Conservation (phyloP, 441 rosid species). For the Syzygium syzygioides region DNA sequence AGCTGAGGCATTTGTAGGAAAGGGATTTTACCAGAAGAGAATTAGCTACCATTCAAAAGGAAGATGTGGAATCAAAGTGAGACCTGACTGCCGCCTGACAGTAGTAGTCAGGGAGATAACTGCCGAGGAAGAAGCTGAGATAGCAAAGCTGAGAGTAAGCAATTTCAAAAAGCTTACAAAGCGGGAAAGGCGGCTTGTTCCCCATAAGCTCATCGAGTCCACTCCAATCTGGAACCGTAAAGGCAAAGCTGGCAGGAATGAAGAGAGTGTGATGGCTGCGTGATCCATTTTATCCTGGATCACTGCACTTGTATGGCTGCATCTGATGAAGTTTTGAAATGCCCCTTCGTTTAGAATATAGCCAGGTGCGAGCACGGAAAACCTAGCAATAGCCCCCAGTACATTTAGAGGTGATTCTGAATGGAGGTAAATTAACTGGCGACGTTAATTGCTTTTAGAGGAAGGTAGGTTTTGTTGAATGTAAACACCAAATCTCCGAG, state of each 20-base stretch:
- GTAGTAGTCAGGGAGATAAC: constrained; percentile 78
- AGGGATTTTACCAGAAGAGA: constrained; percentile 71
- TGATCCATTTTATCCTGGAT: constrained; percentile 4
- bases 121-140: constrained; percentile 78
- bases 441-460: not conserved
- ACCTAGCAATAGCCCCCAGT: not conserved
- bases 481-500: not conserved
- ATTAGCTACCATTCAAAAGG: constrained; percentile 61
- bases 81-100: constrained; percentile 74
- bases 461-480: not conserved
- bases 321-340: not conserved
- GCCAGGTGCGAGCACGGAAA: not conserved
- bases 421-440: not conserved
- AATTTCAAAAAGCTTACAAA: constrained; percentile 64
- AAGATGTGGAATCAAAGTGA: constrained; percentile 43
- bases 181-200: constrained; percentile 56
- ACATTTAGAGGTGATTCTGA: not conserved
- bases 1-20: constrained; percentile 96
- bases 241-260: constrained; percentile 23
- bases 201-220: constrained; percentile 77
- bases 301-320: not conserved
- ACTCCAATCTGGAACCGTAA: constrained; percentile 83
- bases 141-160: constrained; percentile 70
- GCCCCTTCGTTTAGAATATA: not conserved
- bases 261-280: constrained; percentile 15